Evolutionary conservation across 2,329 filamentous ascomycete species (phyloP).

Genomic region (Elsinoe ampelina): DNA sequence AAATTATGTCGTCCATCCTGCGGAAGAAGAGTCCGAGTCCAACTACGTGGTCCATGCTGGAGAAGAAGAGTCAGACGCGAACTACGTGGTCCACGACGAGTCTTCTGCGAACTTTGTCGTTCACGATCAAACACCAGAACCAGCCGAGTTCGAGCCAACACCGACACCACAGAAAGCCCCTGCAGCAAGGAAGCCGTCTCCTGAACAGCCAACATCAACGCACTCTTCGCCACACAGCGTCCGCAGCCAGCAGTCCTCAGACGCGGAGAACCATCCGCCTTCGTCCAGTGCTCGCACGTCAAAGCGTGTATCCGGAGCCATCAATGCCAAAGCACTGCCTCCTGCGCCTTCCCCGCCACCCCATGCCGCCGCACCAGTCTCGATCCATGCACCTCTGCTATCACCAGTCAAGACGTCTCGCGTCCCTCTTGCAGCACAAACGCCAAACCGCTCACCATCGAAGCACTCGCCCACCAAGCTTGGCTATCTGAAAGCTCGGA

Average conservation of each 20-base stretch:
- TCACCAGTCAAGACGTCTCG: slow-evolving; percentile 28
- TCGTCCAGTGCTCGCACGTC: slow-evolving; percentile 38
- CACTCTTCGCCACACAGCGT: slow-evolving; percentile 51
- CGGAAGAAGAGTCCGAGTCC: slow-evolving; percentile 34
- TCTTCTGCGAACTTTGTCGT: not conserved
- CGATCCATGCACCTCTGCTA: slow-evolving; percentile 15
- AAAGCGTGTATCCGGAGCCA: slow-evolving; percentile 2
- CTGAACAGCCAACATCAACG: slow-evolving; percentile 44
- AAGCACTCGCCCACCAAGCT: slow-evolving; percentile 34
- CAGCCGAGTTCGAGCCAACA: slow-evolving; percentile 30
- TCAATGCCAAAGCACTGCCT: slow-evolving; percentile 19
- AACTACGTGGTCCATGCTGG: slow-evolving; percentile 28
- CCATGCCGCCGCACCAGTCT: slow-evolving; percentile 20
- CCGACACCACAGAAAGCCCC: slow-evolving; percentile 23
- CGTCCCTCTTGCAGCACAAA: slow-evolving; percentile 35
- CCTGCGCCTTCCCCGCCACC: slow-evolving; percentile 25
- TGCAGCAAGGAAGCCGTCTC: slow-evolving; percentile 7
- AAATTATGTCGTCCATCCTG: not conserved
- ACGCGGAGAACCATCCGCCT: slow-evolving; percentile 71
- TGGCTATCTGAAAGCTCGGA: slow-evolving; percentile 42
- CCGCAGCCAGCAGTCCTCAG: slow-evolving; percentile 53
- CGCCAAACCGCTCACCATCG: slow-evolving; percentile 26
- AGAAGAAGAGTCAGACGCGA: slow-evolving; percentile 43
- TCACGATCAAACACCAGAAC: slow-evolving; percentile 18
- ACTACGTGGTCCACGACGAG: slow-evolving; percentile 19